Evolutionary conservation across 352 stramenopile genomes (phyloP), one percentile per base, ranked within the genome.

Genomic region (Phytophthora hybrid): DNA sequence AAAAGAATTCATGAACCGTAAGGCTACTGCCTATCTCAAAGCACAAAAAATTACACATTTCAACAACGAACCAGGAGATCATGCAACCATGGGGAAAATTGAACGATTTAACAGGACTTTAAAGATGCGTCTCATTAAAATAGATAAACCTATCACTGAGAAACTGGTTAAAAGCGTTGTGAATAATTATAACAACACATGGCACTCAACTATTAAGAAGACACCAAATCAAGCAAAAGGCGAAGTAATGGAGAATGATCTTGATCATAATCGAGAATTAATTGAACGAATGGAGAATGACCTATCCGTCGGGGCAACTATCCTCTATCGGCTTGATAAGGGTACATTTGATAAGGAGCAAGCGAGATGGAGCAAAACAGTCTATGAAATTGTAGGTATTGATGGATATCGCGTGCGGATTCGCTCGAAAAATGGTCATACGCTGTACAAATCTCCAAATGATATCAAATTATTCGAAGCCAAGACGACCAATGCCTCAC

Each of bases 331-430:
- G 5, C 19, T 61, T 8, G 44, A 61, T 31, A 61, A 61, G 34
- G 4, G 23, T 13, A 61, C 11, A 47, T 66, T 66, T 49, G 59
- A 59, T 49, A 66, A 59, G 16, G 31, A 66, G 51, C 14, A 19
- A 6, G 47, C 49, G 21, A 32, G 44, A 65, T 65, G 59, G 23
- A 26, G 23, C 23, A 26, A 26, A 26, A 26, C 23, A 26, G 23
- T 26, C 23, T 26, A 26, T 2, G 23, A 26, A 26, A 26, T 26
- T 26, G 23, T 26, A 26, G 23, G 23, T 26, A 26, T 26, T 26
- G 23, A 26, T 26, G 23, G 23, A 26, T 26, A 26, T 26, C 23
- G 23, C 23, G 23, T 26, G 23, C 23, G 23, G 23, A 26, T 26
- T 26, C 23, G 23, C 23, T 26, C 23, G 23, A 26, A 26, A 26